phyloP scores from a whole-genome alignment of 169 alveolate genomes.

The Plasmodium adleri region DNA sequence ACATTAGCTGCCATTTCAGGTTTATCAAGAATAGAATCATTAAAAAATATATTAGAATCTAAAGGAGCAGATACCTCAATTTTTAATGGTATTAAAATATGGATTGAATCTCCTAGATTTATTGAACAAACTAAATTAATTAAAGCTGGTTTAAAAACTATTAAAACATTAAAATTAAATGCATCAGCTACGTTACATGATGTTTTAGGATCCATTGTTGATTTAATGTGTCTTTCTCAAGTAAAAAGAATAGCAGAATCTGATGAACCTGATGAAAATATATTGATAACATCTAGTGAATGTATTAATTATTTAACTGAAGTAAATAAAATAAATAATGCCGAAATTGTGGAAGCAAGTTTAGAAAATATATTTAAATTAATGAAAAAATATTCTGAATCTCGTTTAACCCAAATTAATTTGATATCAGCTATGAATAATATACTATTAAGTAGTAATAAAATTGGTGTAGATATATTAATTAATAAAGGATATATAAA shows the following conservation, averaged over 20 bases:
- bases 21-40: slow-evolving; percentile 85
- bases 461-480: slow-evolving; percentile 81
- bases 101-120: slow-evolving; percentile 89
- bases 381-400: slow-evolving; percentile 90
- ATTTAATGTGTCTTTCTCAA: slow-evolving; percentile 86
- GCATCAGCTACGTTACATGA: slow-evolving; percentile 77
- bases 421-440: slow-evolving; percentile 87
- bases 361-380: slow-evolving; percentile 86
- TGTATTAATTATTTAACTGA: slow-evolving; percentile 84
- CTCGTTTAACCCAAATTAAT: slow-evolving; percentile 88
- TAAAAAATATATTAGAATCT: slow-evolving; percentile 78
- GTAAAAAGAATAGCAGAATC: slow-evolving; percentile 89
- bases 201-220: slow-evolving; percentile 78
- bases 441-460: slow-evolving; percentile 84
- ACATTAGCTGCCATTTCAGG: slow-evolving; percentile 93
- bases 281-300: slow-evolving; percentile 86
- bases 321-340: slow-evolving; percentile 77
- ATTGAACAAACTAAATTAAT: slow-evolving; percentile 87
- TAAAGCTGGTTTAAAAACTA: slow-evolving; percentile 87
- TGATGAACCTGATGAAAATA: slow-evolving; percentile 90
- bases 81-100: slow-evolving; percentile 82
- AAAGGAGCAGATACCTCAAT: slow-evolving; percentile 79
- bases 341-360: slow-evolving; percentile 79
- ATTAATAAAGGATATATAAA: slow-evolving; percentile 84
- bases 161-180: slow-evolving; percentile 81